Conservation (phyloP, 257 asterid species). For the Capsicum baccatum region DNA sequence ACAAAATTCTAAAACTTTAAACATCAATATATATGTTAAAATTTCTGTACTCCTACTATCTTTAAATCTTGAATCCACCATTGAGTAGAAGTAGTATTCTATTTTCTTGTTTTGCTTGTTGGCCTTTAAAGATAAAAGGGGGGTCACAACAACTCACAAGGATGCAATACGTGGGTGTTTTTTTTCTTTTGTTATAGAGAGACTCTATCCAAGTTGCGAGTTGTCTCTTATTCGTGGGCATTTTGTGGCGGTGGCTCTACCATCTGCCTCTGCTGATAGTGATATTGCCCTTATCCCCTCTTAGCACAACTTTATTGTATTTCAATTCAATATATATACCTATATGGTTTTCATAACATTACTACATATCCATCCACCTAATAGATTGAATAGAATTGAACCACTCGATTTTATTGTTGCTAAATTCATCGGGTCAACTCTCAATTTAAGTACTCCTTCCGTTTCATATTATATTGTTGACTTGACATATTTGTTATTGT, state of each 20-base stretch:
- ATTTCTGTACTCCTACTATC: too few species aligned
- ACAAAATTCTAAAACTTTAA: too few species aligned
- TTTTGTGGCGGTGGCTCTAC: background rate
- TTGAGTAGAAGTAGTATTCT: background rate
- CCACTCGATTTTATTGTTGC: background rate
- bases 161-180: background rate
- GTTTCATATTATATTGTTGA: too few species aligned
- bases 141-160: background rate
- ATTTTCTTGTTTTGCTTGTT: slow-evolving; percentile 16
- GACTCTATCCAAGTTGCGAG: slow-evolving; percentile 10
- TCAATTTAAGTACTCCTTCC: background rate
- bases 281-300: slow-evolving; percentile 28
- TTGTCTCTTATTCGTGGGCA: slow-evolving; percentile 23
- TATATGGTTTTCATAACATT: background rate
- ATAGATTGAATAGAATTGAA: background rate
- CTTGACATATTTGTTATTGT: too few species aligned
- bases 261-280: background rate
- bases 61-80: too few species aligned
- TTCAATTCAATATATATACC: background rate
- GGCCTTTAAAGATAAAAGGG: slow-evolving; percentile 14
- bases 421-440: background rate
- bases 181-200: background rate
- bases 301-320: background rate
- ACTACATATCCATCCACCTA: background rate
- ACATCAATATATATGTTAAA: too few species aligned